Evolutionary conservation across 2,329 filamentous ascomycete species (phyloP).

Genomic region (Hypoxylon sp.): DNA sequence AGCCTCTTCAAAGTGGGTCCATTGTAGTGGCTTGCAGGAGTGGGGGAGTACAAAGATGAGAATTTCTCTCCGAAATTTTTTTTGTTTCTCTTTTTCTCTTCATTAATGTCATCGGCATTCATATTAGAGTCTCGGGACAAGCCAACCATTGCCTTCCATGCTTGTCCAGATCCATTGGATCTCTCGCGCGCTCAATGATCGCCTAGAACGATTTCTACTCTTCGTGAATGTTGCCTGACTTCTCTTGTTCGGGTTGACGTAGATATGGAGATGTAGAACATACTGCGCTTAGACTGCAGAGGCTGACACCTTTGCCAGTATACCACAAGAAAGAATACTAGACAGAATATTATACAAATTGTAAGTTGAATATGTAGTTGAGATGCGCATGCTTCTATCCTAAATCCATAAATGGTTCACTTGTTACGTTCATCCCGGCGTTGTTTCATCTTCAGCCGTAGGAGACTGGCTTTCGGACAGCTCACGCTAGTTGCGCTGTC

Average conservation of each 20-base stretch:
- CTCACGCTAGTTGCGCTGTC: constrained; percentile 82
- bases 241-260: constrained; percentile 57
- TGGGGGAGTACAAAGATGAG: constrained; percentile 48
- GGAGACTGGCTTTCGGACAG: constrained; percentile 85
- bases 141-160: constrained; percentile 76
- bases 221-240: constrained; percentile 78
- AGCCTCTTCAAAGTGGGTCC: constrained; percentile 21
- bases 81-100: constrained; percentile 60
- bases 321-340: not conserved
- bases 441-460: constrained; percentile 90
- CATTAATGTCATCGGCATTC: constrained; percentile 86
- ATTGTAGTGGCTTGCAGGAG: constrained; percentile 41
- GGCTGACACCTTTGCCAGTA: not conserved
- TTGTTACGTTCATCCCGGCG: constrained; percentile 60
- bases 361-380: constrained; percentile 13
- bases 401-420: constrained; percentile 20
- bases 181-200: constrained; percentile 98
- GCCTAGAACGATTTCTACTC: constrained; percentile 86
- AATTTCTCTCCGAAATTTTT: constrained; percentile 48
- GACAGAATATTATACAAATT: constrained; percentile 23
- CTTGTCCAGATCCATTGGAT: constrained; percentile 89
- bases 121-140: constrained; percentile 99
- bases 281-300: constrained; percentile 24
- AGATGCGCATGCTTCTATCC: not conserved
- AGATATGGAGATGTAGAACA: constrained; percentile 59